A percentile compares a stretch with the other conserved stretches of the same genome.
Conservation (phyloP, 2,329 filamentous ascomycete species). For the Pestalotiopsis sp. region DNA sequence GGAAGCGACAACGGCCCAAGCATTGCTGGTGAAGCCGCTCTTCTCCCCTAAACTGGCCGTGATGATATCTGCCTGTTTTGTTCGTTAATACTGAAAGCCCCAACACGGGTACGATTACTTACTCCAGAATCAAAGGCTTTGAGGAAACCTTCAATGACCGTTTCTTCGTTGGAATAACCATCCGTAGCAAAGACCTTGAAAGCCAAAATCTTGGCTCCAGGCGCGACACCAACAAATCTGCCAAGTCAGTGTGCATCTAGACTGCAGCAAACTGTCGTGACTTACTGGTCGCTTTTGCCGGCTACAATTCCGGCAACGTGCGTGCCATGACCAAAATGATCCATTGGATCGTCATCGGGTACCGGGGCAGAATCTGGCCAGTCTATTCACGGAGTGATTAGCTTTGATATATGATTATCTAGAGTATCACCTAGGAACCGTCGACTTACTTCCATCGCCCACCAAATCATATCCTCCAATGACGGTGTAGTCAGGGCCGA, state of each 20-base stretch:
- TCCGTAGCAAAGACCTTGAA: constrained; percentile 24
- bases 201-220: constrained; percentile 23
- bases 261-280: neutral
- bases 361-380: constrained; percentile 22
- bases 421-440: neutral
- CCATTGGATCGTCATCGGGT: constrained; percentile 25
- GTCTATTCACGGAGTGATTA: constrained; percentile 5
- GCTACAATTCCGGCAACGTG: constrained; percentile 27
- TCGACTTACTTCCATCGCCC: constrained; percentile 18
- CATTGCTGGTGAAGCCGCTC: constrained; percentile 33
- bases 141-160: constrained; percentile 23
- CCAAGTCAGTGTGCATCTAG: neutral
- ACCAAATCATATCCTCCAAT: constrained; percentile 26
- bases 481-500: constrained; percentile 25
- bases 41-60: constrained; percentile 24
- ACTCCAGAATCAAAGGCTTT: constrained; percentile 26
- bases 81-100: neutral
- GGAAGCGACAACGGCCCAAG: constrained; percentile 44
- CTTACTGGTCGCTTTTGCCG: constrained; percentile 24
- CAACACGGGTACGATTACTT: neutral
- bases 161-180: constrained; percentile 25
- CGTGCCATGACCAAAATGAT: constrained; percentile 21
- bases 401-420: neutral
- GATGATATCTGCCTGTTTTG: constrained; percentile 25
- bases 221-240: constrained; percentile 27